A percentile compares a stretch with the other conserved stretches of the same genome.
These are phyloP conservation scores for Alnus glutinosa DNA, from an alignment of 306 rosid genomes.

Conservation along the genomic window DNA sequence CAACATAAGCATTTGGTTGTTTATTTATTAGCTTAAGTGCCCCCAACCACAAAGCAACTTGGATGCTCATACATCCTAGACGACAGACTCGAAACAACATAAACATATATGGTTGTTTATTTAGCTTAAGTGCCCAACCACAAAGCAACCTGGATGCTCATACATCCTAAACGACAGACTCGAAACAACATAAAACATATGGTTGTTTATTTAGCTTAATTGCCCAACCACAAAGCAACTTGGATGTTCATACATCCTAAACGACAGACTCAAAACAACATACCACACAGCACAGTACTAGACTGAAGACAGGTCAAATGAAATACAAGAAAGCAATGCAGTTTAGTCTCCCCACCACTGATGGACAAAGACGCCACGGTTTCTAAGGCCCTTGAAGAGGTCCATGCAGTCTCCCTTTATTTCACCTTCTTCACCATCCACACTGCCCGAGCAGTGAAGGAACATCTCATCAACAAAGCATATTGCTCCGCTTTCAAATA, in stretches of 20 bases:
- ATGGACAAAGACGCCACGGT: constrained; percentile 82
- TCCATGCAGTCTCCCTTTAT: constrained; percentile 55
- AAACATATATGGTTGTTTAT: constrained; percentile 48
- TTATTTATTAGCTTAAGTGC: constrained; percentile 42
- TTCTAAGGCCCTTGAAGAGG: constrained; percentile 63
- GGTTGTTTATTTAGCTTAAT: constrained; percentile 58
- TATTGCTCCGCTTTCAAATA: constrained; percentile 68
- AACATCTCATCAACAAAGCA: constrained; percentile 82
- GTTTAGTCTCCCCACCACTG: constrained; percentile 72
- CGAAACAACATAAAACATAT: constrained; percentile 6
- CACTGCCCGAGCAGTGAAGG: constrained; percentile 58
- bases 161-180: constrained; percentile 24
- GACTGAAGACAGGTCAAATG: too few relatives aligned
- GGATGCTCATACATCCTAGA: constrained; percentile 20
- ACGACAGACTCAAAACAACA: constrained; percentile 19
- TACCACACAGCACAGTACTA: neutral
- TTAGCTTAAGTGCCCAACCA: constrained; percentile 54
- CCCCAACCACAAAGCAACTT: constrained; percentile 51
- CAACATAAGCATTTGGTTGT: constrained; percentile 37
- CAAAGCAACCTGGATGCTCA: constrained; percentile 39
- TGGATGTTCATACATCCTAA: constrained; percentile 31
- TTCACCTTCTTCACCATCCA: constrained; percentile 37
- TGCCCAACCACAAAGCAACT: constrained; percentile 55
- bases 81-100: neutral
- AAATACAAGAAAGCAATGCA: constrained; percentile 24